phyloP scores from a whole-genome alignment of 441 rosid genomes.

The Erodium texanum region DNA sequence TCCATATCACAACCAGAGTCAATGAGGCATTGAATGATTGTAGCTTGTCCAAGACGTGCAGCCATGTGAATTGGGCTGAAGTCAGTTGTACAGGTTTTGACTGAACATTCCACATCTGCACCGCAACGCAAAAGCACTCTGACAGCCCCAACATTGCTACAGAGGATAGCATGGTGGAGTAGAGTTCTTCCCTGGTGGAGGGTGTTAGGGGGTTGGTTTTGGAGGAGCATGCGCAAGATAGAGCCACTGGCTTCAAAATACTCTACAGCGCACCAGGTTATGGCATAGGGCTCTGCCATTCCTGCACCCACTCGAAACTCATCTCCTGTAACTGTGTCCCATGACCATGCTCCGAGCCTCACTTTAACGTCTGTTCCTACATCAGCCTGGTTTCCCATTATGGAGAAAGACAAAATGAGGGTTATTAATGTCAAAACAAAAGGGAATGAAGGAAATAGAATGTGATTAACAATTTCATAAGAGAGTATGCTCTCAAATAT shows the following conservation, averaged over 20 bases:
- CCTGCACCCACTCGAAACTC: slow-evolving; percentile 94
- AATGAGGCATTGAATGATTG: slow-evolving; percentile 44
- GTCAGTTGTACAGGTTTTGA: slow-evolving; percentile 38
- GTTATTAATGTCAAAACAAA: not conserved
- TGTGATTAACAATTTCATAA: not conserved
- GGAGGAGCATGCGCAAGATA: slow-evolving; percentile 59
- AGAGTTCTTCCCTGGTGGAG: slow-evolving; percentile 71
- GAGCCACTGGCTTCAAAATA: slow-evolving; percentile 77
- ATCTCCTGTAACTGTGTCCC: slow-evolving; percentile 83
- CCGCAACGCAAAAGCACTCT: slow-evolving; percentile 56
- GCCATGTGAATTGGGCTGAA: slow-evolving; percentile 79
- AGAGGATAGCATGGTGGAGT: slow-evolving; percentile 89
- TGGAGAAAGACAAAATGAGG: slow-evolving; percentile 12
- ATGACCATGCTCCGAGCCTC: slow-evolving; percentile 92
- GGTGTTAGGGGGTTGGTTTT: slow-evolving; percentile 32
- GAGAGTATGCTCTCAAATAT: not conserved
- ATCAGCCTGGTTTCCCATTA: slow-evolving; percentile 50
- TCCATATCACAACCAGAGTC: slow-evolving; percentile 54
- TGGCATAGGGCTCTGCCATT: slow-evolving; percentile 79
- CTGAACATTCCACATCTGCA: slow-evolving; percentile 47
- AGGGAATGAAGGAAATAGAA: not conserved
- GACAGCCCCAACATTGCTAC: slow-evolving; percentile 64
- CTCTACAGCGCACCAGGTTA: slow-evolving; percentile 93
- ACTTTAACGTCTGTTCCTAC: slow-evolving; percentile 44
- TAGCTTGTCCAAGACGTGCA: slow-evolving; percentile 53